Evolutionary conservation across 805 yeast genomes (phyloP).

Genomic region (Lachancea sp.): DNA sequence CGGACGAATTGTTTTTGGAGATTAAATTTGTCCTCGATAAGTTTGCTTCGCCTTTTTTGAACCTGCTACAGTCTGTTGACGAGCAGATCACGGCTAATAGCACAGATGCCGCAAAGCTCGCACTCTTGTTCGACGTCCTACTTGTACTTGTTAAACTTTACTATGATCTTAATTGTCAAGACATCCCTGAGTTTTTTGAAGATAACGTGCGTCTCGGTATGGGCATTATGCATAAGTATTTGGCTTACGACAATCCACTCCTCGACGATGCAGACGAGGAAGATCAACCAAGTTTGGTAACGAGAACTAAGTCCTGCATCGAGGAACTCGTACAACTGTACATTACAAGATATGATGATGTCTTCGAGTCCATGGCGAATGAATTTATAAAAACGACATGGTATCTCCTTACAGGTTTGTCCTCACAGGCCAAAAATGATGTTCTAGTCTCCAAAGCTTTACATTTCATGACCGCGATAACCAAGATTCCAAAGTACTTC

Average conservation of each 20-base stretch:
- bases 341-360: slow-evolving; percentile 87
- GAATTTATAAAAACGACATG: slow-evolving; percentile 78
- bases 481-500: slow-evolving; percentile 60
- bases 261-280: slow-evolving; percentile 49
- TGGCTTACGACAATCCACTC: slow-evolving; percentile 51
- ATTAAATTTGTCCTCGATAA: slow-evolving; percentile 80
- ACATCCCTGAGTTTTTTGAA: slow-evolving; percentile 96
- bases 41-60: slow-evolving; percentile 73
- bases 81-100: slow-evolving; percentile 45
- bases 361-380: slow-evolving; percentile 70
- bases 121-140: slow-evolving; percentile 60
- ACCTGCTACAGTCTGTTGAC: slow-evolving; percentile 64
- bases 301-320: slow-evolving; percentile 71
- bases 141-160: slow-evolving; percentile 71
- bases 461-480: slow-evolving; percentile 74
- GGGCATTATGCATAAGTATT: slow-evolving; percentile 75
- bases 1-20: slow-evolving; percentile 83
- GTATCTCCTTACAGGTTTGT: slow-evolving; percentile 60
- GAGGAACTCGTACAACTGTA: slow-evolving; percentile 82
- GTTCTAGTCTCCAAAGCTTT: slow-evolving; percentile 74
- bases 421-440: slow-evolving; percentile 74
- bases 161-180: slow-evolving; percentile 94
- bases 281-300: slow-evolving; percentile 62
- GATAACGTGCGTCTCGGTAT: slow-evolving; percentile 75
- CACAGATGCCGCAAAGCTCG: slow-evolving; percentile 45